Evolutionary conservation across 2,329 filamentous ascomycete species (phyloP).

Genomic region (Colletotrichum caudatum): DNA sequence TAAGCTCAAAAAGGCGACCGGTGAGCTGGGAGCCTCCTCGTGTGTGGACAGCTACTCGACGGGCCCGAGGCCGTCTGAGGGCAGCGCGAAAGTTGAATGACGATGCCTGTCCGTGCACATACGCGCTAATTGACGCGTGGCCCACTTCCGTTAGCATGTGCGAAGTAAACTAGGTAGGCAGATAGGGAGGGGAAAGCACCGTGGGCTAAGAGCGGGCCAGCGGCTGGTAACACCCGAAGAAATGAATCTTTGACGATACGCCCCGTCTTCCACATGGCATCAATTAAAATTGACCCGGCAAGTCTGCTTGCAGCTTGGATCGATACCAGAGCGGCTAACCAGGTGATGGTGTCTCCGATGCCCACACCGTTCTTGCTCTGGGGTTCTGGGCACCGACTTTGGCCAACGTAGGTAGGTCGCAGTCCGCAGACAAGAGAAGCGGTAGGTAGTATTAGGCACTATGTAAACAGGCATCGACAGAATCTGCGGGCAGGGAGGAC

Average conservation of each 20-base stretch:
- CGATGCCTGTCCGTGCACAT: background rate
- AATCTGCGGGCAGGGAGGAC: background rate
- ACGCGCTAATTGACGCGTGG: conserved; percentile 11
- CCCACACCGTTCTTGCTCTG: background rate
- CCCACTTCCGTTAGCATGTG: conserved; percentile 13
- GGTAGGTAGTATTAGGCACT: background rate
- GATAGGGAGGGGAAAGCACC: background rate
- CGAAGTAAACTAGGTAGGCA: background rate
- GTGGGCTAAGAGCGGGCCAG: background rate
- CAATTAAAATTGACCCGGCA: background rate
- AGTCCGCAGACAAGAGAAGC: background rate
- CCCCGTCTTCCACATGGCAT: background rate
- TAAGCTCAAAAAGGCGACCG: conserved; percentile 40
- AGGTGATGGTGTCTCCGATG: background rate
- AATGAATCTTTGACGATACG: conserved; percentile 11
- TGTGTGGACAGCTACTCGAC: conserved; percentile 31
- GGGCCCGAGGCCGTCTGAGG: conserved; percentile 15
- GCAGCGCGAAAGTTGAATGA: conserved; percentile 19
- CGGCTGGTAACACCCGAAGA: conserved; percentile 8
- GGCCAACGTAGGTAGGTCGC: background rate
- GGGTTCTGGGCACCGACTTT: background rate
- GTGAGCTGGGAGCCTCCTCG: conserved; percentile 33
- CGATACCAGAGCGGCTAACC: background rate
- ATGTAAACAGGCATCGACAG: background rate
- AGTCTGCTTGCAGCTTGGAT: background rate